Conservation (phyloP, 2,329 filamentous ascomycete genomes). For the Fusarium nanum region DNA sequence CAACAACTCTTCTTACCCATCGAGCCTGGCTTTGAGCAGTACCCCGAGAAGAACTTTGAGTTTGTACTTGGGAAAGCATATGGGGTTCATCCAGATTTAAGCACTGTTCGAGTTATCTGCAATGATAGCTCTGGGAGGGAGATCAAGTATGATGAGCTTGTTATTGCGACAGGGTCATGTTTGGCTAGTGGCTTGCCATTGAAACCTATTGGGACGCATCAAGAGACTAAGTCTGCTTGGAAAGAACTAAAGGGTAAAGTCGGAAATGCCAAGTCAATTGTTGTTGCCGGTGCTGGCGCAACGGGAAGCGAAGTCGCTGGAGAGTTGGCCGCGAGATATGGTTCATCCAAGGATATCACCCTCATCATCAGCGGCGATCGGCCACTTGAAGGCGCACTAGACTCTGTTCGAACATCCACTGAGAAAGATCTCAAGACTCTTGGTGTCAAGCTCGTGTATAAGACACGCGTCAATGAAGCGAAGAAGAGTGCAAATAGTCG, state of each 20-base stretch:
- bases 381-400: slow-evolving; percentile 30
- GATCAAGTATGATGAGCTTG: slow-evolving; percentile 62
- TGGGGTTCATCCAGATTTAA: slow-evolving; percentile 49
- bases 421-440: slow-evolving; percentile 44
- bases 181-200: slow-evolving; percentile 57
- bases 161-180: slow-evolving; percentile 66
- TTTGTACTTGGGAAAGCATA: slow-evolving; percentile 61
- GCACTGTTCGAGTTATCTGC: slow-evolving; percentile 53
- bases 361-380: slow-evolving; percentile 41
- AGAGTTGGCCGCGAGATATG: slow-evolving; percentile 52
- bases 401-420: slow-evolving; percentile 49
- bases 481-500: slow-evolving; percentile 13
- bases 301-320: slow-evolving; percentile 55
- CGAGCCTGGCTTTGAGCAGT: slow-evolving; percentile 57
- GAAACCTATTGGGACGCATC: slow-evolving; percentile 60
- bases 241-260: slow-evolving; percentile 46
- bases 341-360: slow-evolving; percentile 45
- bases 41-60: slow-evolving; percentile 59
- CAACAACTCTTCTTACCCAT: slow-evolving; percentile 61
- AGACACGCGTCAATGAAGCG: slow-evolving; percentile 49
- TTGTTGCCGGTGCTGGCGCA: slow-evolving; percentile 54
- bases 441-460: slow-evolving; percentile 47
- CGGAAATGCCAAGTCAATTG: slow-evolving; percentile 46
- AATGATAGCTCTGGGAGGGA: slow-evolving; percentile 48
- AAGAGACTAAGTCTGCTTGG: slow-evolving; percentile 55